phyloP scores from a whole-genome alignment of 208 protist genomes.

The Strigomonas culicis region DNA sequence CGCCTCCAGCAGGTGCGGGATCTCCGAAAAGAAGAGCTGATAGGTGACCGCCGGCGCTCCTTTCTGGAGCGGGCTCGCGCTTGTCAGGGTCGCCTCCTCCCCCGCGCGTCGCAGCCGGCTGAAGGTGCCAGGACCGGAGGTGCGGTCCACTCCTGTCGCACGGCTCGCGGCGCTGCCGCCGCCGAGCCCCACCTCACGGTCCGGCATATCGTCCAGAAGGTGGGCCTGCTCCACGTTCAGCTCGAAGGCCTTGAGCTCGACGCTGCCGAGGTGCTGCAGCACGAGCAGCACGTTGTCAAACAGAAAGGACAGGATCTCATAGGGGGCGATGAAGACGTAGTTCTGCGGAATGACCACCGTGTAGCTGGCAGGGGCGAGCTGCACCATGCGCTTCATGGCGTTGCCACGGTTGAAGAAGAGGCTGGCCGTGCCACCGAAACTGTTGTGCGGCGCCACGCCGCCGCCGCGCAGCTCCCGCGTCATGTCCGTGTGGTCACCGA shows the following conservation, averaged over 20 bases:
- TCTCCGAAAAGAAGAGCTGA: conserved; percentile 70
- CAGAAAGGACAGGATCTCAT: conserved; percentile 74
- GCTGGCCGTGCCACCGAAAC: background rate
- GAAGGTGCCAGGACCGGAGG: background rate
- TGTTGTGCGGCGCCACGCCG: background rate
- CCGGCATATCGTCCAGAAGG: conserved; percentile 26
- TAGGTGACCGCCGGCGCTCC: too few relatives aligned
- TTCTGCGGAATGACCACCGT: conserved; percentile 57
- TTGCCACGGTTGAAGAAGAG: conserved; percentile 42
- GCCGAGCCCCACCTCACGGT: background rate
- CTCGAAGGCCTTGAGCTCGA: conserved; percentile 65
- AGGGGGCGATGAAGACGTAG: conserved; percentile 65
- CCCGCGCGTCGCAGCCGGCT: background rate
- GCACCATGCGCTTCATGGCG: conserved; percentile 74
- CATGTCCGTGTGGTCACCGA: conserved; percentile 44
- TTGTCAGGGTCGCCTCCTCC: background rate
- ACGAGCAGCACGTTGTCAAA: conserved; percentile 84
- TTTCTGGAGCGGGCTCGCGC: too few relatives aligned
- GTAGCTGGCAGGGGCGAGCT: conserved; percentile 49
- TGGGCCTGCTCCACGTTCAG: conserved; percentile 59
- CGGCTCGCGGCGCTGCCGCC: background rate
- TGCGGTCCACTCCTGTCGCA: background rate
- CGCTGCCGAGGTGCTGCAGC: conserved; percentile 59
- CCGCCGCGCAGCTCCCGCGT: conserved; percentile 8
- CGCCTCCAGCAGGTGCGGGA: conserved; percentile 63